Conservation (phyloP, 331 rosid genomes). For the Rosa hybrid region DNA sequence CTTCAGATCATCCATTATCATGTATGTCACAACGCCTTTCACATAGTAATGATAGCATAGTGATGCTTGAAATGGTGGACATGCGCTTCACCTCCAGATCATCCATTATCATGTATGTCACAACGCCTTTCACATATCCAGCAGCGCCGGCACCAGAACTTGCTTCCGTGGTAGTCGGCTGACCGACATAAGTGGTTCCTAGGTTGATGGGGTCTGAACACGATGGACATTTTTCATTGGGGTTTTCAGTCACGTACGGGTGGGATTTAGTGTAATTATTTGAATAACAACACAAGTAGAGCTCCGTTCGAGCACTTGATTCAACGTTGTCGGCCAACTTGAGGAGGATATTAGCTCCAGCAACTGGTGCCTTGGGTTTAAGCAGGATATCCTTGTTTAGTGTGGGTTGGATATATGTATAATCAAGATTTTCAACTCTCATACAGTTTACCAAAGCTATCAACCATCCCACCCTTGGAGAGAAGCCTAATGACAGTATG, state of each 20-base stretch:
- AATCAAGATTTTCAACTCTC: constrained; percentile 24
- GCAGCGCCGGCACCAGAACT: not conserved
- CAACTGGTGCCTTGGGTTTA: not conserved
- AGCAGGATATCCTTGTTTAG: constrained; percentile 15
- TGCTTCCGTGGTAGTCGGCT: not conserved
- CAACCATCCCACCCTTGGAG: constrained; percentile 5
- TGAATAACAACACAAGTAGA: not conserved
- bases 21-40: constrained; percentile 2
- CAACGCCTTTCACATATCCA: constrained; percentile 23
- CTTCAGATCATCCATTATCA: constrained; percentile 32
- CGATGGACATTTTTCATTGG: not conserved
- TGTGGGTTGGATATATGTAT: constrained; percentile 18
- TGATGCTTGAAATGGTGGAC: constrained; percentile 8
- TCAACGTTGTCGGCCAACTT: not conserved
- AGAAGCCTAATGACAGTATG: constrained; percentile 24
- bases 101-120: constrained; percentile 28
- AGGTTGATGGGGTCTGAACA: not conserved
- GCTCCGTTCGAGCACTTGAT: not conserved
- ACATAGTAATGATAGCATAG: constrained; percentile 19
- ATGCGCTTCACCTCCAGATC: constrained; percentile 22
- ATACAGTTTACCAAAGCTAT: constrained; percentile 19
- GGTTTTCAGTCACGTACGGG: not conserved
- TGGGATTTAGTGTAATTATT: too few relatives aligned
- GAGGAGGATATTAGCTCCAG: not conserved
- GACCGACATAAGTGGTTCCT: not conserved